Evolutionary conservation across 345 rosid species (phyloP), one percentile per base, ranked within the genome.

Genomic region (Dimocarpus longan): DNA sequence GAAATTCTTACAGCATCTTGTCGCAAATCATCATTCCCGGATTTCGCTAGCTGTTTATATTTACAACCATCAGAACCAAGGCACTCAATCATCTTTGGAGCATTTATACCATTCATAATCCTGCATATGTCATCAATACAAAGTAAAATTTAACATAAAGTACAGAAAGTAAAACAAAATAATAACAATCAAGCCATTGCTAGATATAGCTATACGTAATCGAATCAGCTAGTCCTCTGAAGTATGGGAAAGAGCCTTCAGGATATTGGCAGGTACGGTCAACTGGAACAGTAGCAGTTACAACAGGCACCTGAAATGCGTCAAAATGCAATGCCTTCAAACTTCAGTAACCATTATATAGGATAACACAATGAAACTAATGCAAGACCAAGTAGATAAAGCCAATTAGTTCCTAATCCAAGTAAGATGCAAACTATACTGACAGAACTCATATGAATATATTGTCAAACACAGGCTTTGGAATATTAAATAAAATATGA

Each of bases 11-110:
- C 99, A 82, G 99, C 98, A 90, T 95, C 99, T 84, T 95, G 99
- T 92, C 99, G 89, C 67, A 95, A 92, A 85, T 95, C 99, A 83
- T 95, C 99, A 81, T 93, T 95, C 82, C 97, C 98, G 80, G 97
- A 95, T 88, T 95, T 95, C 78, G 98, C 99, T 26, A 95, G 92
- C 78, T 95, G 99, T 69, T 92, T 92, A 86, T 95, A 95, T 82
- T 81, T 91, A 59, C 80, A 84, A 70, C 97, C 99, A 90, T 95
- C 99, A 72, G 98, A 95, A 73, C 95, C 99, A 83, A 88, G 48
- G 85, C 99, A 93, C 83, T 93, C 97, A 82, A 95, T 95, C 78
- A 95, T 95, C 84, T 93, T 92, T 70, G 98, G 98, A 77, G 96
- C 99, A 89, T 95, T 95, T 85, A 95, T 84, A 73, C 99, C 99